These are phyloP conservation scores for Bipolaris cookei DNA, from an alignment of 2,329 filamentous ascomycete species.

Conservation along the genomic window DNA sequence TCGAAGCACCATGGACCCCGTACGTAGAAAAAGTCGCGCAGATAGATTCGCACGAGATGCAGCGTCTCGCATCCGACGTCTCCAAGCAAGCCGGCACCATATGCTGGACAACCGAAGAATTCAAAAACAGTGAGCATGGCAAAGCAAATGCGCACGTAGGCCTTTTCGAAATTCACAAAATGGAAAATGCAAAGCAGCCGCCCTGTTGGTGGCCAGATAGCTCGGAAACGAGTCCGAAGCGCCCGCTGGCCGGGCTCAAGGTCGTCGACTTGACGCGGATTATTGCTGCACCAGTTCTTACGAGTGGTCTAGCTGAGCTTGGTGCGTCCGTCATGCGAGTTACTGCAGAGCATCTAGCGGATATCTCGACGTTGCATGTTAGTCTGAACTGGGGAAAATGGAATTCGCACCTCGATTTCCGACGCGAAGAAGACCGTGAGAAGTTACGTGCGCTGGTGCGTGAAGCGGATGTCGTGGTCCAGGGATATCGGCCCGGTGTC, in stretches of 20 bases:
- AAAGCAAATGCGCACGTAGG: conserved; percentile 52
- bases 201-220: conserved; percentile 53
- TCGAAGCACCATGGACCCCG: neutral
- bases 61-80: conserved; percentile 46
- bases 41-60: conserved; percentile 45
- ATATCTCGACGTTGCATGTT: conserved; percentile 51
- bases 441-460: conserved; percentile 52
- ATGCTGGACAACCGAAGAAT: conserved; percentile 49
- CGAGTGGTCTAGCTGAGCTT: conserved; percentile 53
- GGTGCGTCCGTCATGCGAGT: conserved; percentile 58
- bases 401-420: conserved; percentile 55
- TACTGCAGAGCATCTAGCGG: conserved; percentile 50
- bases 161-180: conserved; percentile 49
- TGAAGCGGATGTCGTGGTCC: conserved; percentile 59
- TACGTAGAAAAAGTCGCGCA: conserved; percentile 38
- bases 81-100: conserved; percentile 53
- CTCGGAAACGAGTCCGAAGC: conserved; percentile 30
- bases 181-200: conserved; percentile 34
- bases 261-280: conserved; percentile 59
- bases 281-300: conserved; percentile 57
- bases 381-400: conserved; percentile 61
- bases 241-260: conserved; percentile 57
- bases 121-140: conserved; percentile 49
- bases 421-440: conserved; percentile 47
- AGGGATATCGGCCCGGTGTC: conserved; percentile 58